These are phyloP conservation scores for Ustilaginoidea virens DNA, from an alignment of 2,329 filamentous ascomycete species.

Conservation along the genomic window DNA sequence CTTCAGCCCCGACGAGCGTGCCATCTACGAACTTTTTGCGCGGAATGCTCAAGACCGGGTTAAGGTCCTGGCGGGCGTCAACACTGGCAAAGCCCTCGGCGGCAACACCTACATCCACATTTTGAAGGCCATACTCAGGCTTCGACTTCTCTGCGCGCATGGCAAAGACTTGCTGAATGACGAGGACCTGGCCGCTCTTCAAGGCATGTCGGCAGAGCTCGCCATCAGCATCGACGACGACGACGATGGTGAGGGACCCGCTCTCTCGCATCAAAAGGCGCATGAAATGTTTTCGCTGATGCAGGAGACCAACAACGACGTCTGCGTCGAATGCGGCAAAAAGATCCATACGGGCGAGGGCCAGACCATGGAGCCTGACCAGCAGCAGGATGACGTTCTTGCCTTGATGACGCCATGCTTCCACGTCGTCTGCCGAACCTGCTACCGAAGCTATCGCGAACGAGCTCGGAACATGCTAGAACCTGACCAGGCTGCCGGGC, in stretches of 20 bases:
- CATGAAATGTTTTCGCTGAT: conserved; percentile 79
- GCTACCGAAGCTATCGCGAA: conserved; percentile 45
- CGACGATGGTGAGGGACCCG: conserved; percentile 43
- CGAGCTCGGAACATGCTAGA: conserved; percentile 27
- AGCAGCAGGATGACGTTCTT: conserved; percentile 46
- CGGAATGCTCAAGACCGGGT: conserved; percentile 69
- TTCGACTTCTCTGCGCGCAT: conserved; percentile 84
- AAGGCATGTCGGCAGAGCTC: conserved; percentile 68
- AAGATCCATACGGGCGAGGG: conserved; percentile 42
- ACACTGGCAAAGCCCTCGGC: conserved; percentile 49
- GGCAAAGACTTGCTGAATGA: conserved; percentile 81
- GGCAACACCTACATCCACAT: conserved; percentile 91
- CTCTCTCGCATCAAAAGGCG: conserved; percentile 53
- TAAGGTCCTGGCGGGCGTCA: conserved; percentile 48
- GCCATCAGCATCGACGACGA: conserved; percentile 84
- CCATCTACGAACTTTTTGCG: conserved; percentile 73
- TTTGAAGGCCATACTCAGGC: conserved; percentile 73
- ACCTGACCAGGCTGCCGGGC: conserved; percentile 25
- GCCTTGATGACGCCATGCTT: conserved; percentile 78
- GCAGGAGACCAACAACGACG: conserved; percentile 63
- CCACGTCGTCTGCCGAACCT: conserved; percentile 67
- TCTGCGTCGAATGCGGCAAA: conserved; percentile 54
- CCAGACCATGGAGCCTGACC: conserved; percentile 43
- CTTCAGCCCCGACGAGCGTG: conserved; percentile 60
- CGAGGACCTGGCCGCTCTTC: conserved; percentile 64